Conservation (phyloP, 352 stramenopile species). For the Blastocystis sp. region DNA sequence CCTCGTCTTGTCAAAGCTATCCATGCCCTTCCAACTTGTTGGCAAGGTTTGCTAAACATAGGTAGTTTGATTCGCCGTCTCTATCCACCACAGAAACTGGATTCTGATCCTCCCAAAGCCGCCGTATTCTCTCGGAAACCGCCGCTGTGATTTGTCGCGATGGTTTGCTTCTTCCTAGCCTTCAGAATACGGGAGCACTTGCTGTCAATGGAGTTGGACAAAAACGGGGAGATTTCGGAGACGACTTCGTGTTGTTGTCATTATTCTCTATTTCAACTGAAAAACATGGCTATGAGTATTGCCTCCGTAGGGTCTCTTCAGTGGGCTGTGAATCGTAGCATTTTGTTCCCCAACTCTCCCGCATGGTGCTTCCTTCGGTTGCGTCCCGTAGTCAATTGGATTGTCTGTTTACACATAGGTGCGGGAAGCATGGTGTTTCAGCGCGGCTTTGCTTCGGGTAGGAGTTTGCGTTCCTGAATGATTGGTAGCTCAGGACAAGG, state of each 20-base stretch:
- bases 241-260: not conserved
- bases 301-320: not conserved
- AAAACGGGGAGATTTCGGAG: too few species aligned
- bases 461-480: not conserved
- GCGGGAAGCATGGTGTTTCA: not conserved
- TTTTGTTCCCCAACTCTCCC: not conserved
- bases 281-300: not conserved
- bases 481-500: conserved; percentile 35
- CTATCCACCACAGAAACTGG: not conserved
- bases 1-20: not conserved
- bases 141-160: too few species aligned
- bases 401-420: not conserved
- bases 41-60: conserved; percentile 61
- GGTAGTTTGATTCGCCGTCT: not conserved
- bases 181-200: too few species aligned
- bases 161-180: too few species aligned
- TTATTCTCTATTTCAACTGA: not conserved
- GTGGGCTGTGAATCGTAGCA: not conserved
- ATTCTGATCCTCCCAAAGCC: not conserved
- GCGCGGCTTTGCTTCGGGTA: conserved; percentile 2
- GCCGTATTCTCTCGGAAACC: too few species aligned
- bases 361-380: not conserved
- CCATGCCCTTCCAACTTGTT: not conserved
- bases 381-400: not conserved
- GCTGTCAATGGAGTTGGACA: too few species aligned